Evolutionary conservation across 805 yeast genomes (phyloP).

Genomic region (Osmozyma mogii): DNA sequence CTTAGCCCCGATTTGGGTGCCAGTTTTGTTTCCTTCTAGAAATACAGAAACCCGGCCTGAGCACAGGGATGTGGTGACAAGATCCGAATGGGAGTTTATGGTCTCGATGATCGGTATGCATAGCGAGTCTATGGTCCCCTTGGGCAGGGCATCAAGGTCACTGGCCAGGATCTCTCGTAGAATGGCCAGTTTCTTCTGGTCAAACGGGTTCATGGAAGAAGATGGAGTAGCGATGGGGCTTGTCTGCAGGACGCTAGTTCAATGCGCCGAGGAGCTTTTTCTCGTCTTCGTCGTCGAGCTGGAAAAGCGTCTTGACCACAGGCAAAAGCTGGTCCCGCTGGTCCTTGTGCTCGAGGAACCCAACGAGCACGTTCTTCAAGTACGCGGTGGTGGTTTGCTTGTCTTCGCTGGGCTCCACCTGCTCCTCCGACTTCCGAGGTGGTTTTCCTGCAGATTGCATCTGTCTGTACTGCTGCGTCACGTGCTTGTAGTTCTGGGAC

Average conservation of each 20-base stretch:
- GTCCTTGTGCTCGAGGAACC: slow-evolving; percentile 88
- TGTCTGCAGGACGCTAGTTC: too few species aligned
- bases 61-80: slow-evolving; percentile 85
- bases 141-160: slow-evolving; percentile 69
- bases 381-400: slow-evolving; percentile 51
- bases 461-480: slow-evolving; percentile 51
- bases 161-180: slow-evolving; percentile 44
- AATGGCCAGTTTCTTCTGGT: slow-evolving; percentile 54
- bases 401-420: background rate
- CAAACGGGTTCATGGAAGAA: slow-evolving; percentile 55
- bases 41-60: slow-evolving; percentile 83
- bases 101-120: slow-evolving; percentile 66
- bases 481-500: slow-evolving; percentile 58
- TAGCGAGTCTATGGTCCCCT: slow-evolving; percentile 72
- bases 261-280: slow-evolving; percentile 56
- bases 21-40: slow-evolving; percentile 58
- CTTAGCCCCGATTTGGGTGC: slow-evolving; percentile 60
- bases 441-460: slow-evolving; percentile 17
- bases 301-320: slow-evolving; percentile 69
- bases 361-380: slow-evolving; percentile 81
- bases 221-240: too few species aligned
- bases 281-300: slow-evolving; percentile 65
- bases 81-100: slow-evolving; percentile 53
- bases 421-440: background rate
- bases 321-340: slow-evolving; percentile 82